Base-by-base conservation (phyloP, 2,329 filamentous ascomycete species). In the Penicillium sp. region DNA sequence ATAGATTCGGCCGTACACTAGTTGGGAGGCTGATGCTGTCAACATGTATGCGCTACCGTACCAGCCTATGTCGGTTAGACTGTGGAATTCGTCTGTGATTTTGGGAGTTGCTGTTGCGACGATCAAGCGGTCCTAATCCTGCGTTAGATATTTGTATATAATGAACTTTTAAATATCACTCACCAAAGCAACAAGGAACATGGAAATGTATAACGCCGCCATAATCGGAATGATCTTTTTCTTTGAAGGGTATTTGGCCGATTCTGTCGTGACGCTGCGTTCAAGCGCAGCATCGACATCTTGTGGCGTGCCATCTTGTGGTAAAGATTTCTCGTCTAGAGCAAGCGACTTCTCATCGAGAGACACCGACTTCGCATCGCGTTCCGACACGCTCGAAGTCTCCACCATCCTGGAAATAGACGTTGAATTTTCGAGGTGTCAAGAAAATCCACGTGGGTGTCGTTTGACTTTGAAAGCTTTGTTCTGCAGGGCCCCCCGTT, bases 61-160 rank as follows among this genome's bases (percentile, higher is more conserved):
- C 77, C 78, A 80, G 37, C 74, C 73, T 5, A 79, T 65, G 52
- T 79, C 75, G 11, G 70, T 61, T n/a, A 76, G 62, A 14, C 73
- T 70, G 39, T 77, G 59, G 58, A 80, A 79, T 9, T 77, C 64
- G 52, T 77, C 65, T 0, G 77, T 76, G 52, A 80, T 79, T 16
- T 58, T 61, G 9, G 75, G 75, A 9, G 77, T 74, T 3, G 75
- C 77, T 9, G 71, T 76, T 2, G 70, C 67, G 37, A 78, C 70
- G 50, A 75, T 74, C 21, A 52, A 13, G 8, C 41, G 37, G 26
- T 52, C 49, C 49, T 52, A 44, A 11, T 16, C 13, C n/a, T 14
- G 24, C n/a, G 47, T 49, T 49, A 49, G 29, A 4, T 5, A 2
- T 29, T 33, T 29, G 39, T 21, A 22, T 41, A 41, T 6, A 21